Evolutionary conservation across 2,329 filamentous ascomycete species (phyloP).

Genomic region (Penicillium hesseltinei): DNA sequence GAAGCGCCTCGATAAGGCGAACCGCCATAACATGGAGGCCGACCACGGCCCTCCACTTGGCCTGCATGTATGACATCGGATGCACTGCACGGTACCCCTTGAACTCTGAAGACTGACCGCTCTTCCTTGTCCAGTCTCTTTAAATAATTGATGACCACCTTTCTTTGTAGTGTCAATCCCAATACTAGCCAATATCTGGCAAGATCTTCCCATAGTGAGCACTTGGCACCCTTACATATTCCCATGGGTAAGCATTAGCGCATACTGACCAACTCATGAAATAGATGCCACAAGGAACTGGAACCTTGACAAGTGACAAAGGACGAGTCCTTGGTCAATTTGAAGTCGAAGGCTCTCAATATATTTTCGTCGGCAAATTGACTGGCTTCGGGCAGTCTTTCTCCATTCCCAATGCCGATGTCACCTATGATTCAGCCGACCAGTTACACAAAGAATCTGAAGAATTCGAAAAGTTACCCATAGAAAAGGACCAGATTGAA

Average conservation of each 20-base stretch:
- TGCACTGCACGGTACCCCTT: not conserved
- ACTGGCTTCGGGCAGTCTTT: conserved; percentile 5
- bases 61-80: conserved; percentile 13
- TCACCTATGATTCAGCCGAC: conserved; percentile 9
- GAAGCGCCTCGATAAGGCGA: not conserved
- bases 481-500: conserved; percentile 9
- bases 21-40: not conserved
- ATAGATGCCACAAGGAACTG: conserved; percentile 10
- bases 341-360: conserved; percentile 7
- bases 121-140: not conserved
- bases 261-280: not conserved
- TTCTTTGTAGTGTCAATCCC: not conserved
- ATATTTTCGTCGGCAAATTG: conserved; percentile 10
- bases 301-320: conserved; percentile 10
- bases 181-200: not conserved
- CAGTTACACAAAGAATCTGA: conserved; percentile 4
- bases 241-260: not conserved
- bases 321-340: conserved; percentile 13
- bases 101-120: conserved; percentile 2
- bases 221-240: not conserved
- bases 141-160: not conserved
- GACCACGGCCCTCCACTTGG: not conserved
- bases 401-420: conserved; percentile 6
- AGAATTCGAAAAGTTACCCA: conserved; percentile 6
- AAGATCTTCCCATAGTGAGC: not conserved